Percentiles rank a stretch among this genome's conserved stretches.
Conservation (phyloP, 2,329 filamentous ascomycete species). For the Torrubiellomyces zombiae region DNA sequence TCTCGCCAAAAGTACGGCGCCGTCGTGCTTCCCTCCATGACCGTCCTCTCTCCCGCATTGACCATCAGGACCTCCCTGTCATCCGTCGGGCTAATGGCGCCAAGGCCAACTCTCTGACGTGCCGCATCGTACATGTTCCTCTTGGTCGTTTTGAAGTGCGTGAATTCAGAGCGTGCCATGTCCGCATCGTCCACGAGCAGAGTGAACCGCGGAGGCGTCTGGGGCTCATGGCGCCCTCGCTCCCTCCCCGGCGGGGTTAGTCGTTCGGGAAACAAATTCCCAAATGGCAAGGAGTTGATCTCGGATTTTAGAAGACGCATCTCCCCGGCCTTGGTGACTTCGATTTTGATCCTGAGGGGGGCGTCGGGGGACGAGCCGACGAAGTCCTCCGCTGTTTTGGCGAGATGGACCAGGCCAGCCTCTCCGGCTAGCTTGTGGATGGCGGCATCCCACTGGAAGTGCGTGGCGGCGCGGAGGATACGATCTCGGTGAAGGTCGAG, state of each 20-base stretch:
- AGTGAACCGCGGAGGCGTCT: slow-evolving; percentile 18
- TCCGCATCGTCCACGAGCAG: slow-evolving; percentile 25
- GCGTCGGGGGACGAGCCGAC: slow-evolving; percentile 16
- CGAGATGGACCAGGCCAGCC: slow-evolving; percentile 25
- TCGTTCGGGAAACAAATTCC: slow-evolving; percentile 39
- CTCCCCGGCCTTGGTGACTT: slow-evolving; percentile 31
- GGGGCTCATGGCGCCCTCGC: slow-evolving; percentile 9
- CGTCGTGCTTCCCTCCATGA: slow-evolving; percentile 78
- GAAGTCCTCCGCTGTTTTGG: slow-evolving; percentile 13
- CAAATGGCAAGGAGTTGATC: slow-evolving; percentile 22
- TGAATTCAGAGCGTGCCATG: slow-evolving; percentile 44
- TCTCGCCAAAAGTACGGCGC: slow-evolving; percentile 66
- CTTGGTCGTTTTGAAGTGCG: slow-evolving; percentile 71
- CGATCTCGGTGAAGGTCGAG: slow-evolving; percentile 63
- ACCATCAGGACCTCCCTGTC: slow-evolving; percentile 60
- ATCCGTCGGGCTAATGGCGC: slow-evolving; percentile 29
- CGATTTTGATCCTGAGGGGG: slow-evolving; percentile 35
- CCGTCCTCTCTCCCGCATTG: slow-evolving; percentile 37
- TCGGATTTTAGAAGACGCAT: slow-evolving; percentile 25
- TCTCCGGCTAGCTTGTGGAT: slow-evolving; percentile 26
- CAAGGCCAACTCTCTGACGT: slow-evolving; percentile 42
- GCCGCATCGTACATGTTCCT: slow-evolving; percentile 57
- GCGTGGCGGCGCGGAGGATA: slow-evolving; percentile 44
- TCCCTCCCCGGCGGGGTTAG: slow-evolving; percentile 28
- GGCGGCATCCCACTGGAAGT: slow-evolving; percentile 38